Conservation (phyloP, 108 stramenopile genomes). For the Nitzschia sp. region DNA sequence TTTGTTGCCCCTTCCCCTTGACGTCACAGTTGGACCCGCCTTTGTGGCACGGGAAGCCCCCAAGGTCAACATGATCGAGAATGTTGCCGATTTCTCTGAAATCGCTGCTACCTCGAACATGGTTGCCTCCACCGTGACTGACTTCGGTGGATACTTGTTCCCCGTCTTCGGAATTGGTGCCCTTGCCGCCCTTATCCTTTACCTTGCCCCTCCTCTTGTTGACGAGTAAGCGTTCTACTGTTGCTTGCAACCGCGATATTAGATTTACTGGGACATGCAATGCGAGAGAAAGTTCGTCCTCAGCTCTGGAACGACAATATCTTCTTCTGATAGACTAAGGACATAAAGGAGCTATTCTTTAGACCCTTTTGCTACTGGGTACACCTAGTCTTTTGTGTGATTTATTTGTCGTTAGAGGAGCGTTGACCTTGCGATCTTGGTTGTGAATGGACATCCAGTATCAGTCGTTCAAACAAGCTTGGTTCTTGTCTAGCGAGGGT, state of each 20-base stretch:
- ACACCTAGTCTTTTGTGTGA: neutral
- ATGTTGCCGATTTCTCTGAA: conserved; percentile 56
- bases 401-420: too few relatives aligned
- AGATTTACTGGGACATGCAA: neutral
- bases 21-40: conserved; percentile 28
- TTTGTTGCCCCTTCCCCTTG: neutral
- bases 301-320: neutral
- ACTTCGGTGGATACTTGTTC: conserved; percentile 81
- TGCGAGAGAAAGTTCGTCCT: neutral
- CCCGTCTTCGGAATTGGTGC: conserved; percentile 75
- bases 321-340: conserved; percentile 6
- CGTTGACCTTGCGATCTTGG: too few relatives aligned
- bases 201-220: conserved; percentile 82
- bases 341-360: conserved; percentile 2
- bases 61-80: conserved; percentile 71
- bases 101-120: conserved; percentile 64
- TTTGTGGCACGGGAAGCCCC: conserved; percentile 52
- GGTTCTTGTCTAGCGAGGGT: too few relatives aligned
- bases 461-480: too few relatives aligned
- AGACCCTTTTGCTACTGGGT: neutral
- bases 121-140: conserved; percentile 63
- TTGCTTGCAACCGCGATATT: neutral
- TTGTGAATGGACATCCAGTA: too few relatives aligned
- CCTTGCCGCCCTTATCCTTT: conserved; percentile 80
- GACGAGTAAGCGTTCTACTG: conserved; percentile 49